These are phyloP conservation scores for Saccharomyces hybrid DNA, from an alignment of 1,139 yeast genomes.

Conservation along the genomic window DNA sequence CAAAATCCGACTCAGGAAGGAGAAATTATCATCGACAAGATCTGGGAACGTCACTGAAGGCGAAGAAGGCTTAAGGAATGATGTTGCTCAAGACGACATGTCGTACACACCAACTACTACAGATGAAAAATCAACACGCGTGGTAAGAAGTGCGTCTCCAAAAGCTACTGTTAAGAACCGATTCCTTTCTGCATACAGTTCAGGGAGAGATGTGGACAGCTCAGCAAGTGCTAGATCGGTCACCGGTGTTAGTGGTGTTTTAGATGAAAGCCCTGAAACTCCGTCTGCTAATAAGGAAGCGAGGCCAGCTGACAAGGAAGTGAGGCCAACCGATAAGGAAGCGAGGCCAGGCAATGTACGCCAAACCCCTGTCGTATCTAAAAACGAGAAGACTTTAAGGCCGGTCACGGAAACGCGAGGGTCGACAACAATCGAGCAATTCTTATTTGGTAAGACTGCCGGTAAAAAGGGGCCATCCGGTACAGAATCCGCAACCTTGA, in stretches of 20 bases:
- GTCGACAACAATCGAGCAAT: neutral
- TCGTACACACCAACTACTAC: neutral
- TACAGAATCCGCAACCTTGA: neutral
- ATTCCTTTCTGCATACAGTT: neutral
- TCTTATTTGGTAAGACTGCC: neutral
- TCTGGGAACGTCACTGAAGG: slow-evolving; percentile 10
- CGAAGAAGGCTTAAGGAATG: neutral
- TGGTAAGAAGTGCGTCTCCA: slow-evolving; percentile 3
- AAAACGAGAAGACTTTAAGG: neutral
- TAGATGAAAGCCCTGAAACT: neutral
- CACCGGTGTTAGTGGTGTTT: slow-evolving; percentile 12
- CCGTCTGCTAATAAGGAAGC: neutral
- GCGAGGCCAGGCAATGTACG: neutral
- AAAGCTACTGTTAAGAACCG: neutral
- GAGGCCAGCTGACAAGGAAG: neutral
- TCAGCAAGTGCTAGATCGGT: slow-evolving; percentile 12
- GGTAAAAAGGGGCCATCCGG: neutral
- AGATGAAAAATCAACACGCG: neutral
- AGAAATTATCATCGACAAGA: slow-evolving; percentile 9
- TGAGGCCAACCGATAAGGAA: neutral
- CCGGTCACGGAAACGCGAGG: neutral
- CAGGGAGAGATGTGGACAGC: slow-evolving; percentile 4
- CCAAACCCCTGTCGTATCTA: neutral
- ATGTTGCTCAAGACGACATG: neutral
- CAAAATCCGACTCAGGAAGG: slow-evolving; percentile 11